These are phyloP conservation scores for Zoysia matrella DNA, from an alignment of 202 grass and related monocot species.

Conservation along the genomic window DNA sequence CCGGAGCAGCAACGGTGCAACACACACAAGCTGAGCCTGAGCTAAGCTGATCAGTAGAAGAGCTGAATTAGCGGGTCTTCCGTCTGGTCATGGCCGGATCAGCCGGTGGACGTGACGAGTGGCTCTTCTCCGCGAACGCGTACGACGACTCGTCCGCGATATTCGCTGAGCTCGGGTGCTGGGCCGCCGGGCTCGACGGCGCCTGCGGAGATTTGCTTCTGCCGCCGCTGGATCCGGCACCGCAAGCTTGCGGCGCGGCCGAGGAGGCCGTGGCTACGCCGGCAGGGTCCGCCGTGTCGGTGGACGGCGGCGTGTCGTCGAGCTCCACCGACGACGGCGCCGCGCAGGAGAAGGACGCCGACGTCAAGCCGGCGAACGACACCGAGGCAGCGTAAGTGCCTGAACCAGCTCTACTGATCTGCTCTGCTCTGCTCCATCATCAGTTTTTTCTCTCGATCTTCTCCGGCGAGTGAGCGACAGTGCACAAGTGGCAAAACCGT, in stretches of 20 bases:
- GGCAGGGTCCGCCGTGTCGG: constrained; percentile 18
- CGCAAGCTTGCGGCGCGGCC: not conserved
- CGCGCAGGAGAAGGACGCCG: constrained; percentile 39
- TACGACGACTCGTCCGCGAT: constrained; percentile 50
- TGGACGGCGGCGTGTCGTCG: constrained; percentile 48
- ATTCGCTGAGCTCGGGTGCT: constrained; percentile 56
- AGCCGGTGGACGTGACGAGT: constrained; percentile 11
- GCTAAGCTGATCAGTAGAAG: not conserved
- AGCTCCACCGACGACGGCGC: constrained; percentile 50
- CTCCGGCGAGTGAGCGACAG: not conserved
- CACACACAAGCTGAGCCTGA: not conserved
- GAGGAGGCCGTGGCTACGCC: not conserved
- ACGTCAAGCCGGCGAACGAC: constrained; percentile 25
- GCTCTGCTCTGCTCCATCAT: not conserved
- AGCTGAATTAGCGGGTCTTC: not conserved
- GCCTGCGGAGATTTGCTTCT: not conserved
- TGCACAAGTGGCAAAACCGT: not conserved
- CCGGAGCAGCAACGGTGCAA: not conserved
- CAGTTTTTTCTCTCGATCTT: not conserved
- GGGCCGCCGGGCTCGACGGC: constrained; percentile 39
- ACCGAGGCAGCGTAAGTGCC: constrained; percentile 55
- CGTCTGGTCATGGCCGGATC: constrained; percentile 35
- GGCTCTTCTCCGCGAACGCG: constrained; percentile 50
- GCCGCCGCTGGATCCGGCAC: constrained; percentile 39
- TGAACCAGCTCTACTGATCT: not conserved